These are phyloP conservation scores for Epichloe typhina DNA, from an alignment of 2,329 filamentous ascomycete species.

Conservation along the genomic window DNA sequence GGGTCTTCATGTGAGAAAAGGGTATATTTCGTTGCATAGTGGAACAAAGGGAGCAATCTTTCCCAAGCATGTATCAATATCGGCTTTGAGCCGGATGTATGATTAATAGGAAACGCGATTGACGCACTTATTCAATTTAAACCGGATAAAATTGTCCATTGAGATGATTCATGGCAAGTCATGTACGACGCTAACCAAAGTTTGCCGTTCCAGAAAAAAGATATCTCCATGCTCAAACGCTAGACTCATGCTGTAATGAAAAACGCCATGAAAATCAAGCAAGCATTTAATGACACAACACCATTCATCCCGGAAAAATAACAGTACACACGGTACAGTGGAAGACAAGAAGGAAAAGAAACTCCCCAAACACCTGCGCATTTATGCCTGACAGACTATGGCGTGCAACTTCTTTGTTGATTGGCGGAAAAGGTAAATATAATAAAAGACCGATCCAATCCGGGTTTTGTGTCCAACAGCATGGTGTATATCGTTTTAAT, in stretches of 20 bases:
- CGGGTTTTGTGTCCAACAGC: not conserved
- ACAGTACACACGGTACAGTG: slow-evolving; percentile 9
- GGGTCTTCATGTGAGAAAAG: not conserved
- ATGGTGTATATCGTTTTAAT: not conserved
- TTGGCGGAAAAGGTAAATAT: not conserved
- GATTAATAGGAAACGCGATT: not conserved
- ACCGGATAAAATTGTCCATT: not conserved
- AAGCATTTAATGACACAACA: not conserved
- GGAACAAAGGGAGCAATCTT: not conserved
- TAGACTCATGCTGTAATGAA: slow-evolving; percentile 8
- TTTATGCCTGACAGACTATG: not conserved
- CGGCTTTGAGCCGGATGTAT: slow-evolving; percentile 5
- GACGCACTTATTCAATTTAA: not conserved
- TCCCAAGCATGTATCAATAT: slow-evolving; percentile 1
- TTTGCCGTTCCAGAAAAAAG: not conserved
- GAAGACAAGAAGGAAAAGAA: slow-evolving; percentile 12
- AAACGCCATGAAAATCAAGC: slow-evolving; percentile 1
- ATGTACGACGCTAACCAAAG: slow-evolving; percentile 5
- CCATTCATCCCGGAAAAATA: not conserved
- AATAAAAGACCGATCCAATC: not conserved
- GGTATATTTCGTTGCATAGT: not conserved
- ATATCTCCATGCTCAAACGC: slow-evolving; percentile 1
- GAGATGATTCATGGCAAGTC: slow-evolving; percentile 4
- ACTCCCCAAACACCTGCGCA: slow-evolving; percentile 1
- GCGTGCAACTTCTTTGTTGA: not conserved